Conservation (phyloP, 2,329 filamentous ascomycete species). For the Calonectria honghensis region DNA sequence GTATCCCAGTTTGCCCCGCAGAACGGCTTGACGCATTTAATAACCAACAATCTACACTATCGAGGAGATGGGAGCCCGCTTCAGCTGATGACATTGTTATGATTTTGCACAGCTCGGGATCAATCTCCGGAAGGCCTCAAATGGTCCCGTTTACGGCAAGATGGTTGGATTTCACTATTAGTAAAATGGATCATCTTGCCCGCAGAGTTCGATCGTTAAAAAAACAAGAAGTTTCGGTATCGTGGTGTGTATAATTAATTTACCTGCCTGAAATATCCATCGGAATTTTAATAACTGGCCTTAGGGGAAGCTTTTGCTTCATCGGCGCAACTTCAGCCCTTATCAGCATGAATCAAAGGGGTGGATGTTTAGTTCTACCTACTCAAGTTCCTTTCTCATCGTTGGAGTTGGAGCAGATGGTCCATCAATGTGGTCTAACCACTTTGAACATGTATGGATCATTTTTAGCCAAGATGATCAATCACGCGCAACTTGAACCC, state of each 20-base stretch:
- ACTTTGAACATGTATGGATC: background rate
- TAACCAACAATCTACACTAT: background rate
- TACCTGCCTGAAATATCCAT: background rate
- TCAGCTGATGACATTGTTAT: background rate
- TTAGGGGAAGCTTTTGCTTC: constrained; percentile 5
- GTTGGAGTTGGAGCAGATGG: background rate
- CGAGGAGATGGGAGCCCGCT: background rate
- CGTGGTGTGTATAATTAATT: background rate
- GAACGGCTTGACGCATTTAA: background rate
- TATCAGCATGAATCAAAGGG: background rate
- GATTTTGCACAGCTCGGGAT: background rate
- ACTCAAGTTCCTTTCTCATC: background rate
- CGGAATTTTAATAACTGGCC: background rate
- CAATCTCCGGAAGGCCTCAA: background rate
- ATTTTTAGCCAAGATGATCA: background rate
- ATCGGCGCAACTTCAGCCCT: background rate
- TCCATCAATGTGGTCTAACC: background rate
- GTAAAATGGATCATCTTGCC: background rate
- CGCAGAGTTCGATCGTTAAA: background rate
- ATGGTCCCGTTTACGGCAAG: background rate
- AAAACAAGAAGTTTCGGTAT: background rate
- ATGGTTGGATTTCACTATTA: background rate
- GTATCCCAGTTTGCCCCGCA: background rate
- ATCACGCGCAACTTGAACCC: background rate
- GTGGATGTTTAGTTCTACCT: background rate